Evolutionary conservation across 176 grass and related monocot species (phyloP), one percentile per base, ranked within the genome.

Genomic region (Pontederia paniculata): DNA sequence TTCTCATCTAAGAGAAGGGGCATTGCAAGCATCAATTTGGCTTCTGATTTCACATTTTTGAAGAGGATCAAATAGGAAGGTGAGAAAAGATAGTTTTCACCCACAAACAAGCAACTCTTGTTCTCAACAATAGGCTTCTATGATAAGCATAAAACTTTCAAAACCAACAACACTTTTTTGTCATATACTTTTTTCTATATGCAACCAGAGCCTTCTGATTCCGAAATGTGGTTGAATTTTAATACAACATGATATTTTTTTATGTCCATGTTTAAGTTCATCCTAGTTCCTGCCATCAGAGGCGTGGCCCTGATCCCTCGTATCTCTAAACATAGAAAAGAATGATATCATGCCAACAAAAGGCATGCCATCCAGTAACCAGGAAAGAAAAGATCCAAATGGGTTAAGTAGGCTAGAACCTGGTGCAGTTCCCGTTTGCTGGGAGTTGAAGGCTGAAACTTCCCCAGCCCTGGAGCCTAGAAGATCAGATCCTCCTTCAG

Each of bases 341-440:
- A 91, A 98, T 17, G 86, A 98, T 52, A 91, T 75, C 69, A 91
- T 84, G 63, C 93, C 83, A 58, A 91, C 93, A 9, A 86, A 98
- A 49, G 86, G 77, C 23, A 72, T 65, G 5, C 93, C 77, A 11
- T 83, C 93, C 60, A 98, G 54, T 64, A 98, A 63, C 79, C 86
- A 88, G 54, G 91, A 73, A 54, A 98, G 76, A 50, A 87, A 59
- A 41, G 91, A 80, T n/a, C 70, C 73, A 50, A 83, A 77, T 45
- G 80, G 65, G 60, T 83, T 88, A 12, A 83, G 22, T 7, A 77
- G 80, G 50, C 71, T 72, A 5, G 69, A 53, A 74, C 62, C 74
- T 44, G 77, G 48, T 17, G 81, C 54, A 47, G 31, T 74, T 28
- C 71, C 77, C 69, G 77, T 58, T 70, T 81, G 77, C 59, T 81